Percentiles rank a stretch among this genome's conserved stretches.
These are phyloP conservation scores for Aechmea fasciata DNA, from an alignment of 176 grass and related monocot species.

Conservation along the genomic window DNA sequence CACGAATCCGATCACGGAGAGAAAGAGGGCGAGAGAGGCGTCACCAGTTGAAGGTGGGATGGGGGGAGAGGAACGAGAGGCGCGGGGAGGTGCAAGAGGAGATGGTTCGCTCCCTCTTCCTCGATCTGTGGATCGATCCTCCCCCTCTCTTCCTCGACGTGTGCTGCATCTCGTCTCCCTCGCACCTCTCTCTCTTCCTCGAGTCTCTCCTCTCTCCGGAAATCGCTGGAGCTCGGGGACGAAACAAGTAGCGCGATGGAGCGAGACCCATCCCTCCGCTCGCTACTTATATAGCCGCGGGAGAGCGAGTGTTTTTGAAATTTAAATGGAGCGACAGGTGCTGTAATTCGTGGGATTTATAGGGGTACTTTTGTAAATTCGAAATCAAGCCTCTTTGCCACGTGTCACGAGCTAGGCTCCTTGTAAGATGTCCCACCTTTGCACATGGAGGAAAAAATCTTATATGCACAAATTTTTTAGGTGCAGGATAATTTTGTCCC, in stretches of 20 bases:
- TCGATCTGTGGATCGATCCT: slow-evolving; percentile 17
- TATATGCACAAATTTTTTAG: no score
- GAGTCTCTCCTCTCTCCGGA: background rate
- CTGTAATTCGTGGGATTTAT: background rate
- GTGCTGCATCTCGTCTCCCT: slow-evolving; percentile 21
- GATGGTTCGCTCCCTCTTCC: slow-evolving; percentile 23
- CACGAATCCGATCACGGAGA: background rate
- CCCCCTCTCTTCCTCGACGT: slow-evolving; percentile 24
- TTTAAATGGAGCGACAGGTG: background rate
- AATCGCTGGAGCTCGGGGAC: background rate
- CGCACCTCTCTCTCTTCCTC: slow-evolving; percentile 18
- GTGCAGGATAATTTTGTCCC: no score
- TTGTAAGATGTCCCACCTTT: no score
- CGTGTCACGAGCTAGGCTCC: no score
- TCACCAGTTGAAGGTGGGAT: slow-evolving; percentile 57
- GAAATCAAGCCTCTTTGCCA: background rate
- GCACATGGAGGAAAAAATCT: no score
- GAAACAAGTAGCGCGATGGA: background rate
- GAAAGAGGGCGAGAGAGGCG: background rate
- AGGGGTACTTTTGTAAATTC: background rate
- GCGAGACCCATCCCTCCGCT: background rate
- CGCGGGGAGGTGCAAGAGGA: slow-evolving; percentile 30
- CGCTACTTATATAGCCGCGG: slow-evolving; percentile 2
- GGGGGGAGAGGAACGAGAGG: slow-evolving; percentile 31
- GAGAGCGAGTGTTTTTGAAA: background rate